Base-by-base conservation (phyloP, 2,329 filamentous ascomycete genomes). In the Teratosphaeria destructans region DNA sequence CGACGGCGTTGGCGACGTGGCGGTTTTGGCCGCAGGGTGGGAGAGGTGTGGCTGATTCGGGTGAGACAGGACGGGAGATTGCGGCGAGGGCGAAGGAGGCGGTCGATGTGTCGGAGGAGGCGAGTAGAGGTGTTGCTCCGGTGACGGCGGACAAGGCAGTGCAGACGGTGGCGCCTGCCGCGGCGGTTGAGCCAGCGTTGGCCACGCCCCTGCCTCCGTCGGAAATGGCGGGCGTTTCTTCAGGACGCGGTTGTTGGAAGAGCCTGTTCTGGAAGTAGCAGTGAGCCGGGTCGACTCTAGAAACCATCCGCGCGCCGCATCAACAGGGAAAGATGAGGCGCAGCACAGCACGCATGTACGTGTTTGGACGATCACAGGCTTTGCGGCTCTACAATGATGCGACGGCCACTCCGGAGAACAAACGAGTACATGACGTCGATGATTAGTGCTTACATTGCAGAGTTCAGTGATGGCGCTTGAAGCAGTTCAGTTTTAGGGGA, bases 1-100 rank as follows among this genome's bases (percentile, higher is more conserved):
- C 67, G 7, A 67, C 65, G 3, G 65, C 58, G 5, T 32, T 68
- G 54, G 65, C 61, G 16, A 65, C 63, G 54, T 68, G 64, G 62
- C 58, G 62, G n/a, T 67, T 68, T 26, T 68, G 67, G 67, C 66
- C 67, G 32, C 52, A 61, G 57, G 29, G 55, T 52, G 53, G 16
- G 10, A 32, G 14, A 7, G 19, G 12, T n/a, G 19, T 19, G 26
- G 58, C 53, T 43, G 66, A 68, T 37, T 61, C 62, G 3, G 64
- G 56, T 4, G 64, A 67, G 59, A 10, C 67, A 57, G 64, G 64
- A 10, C 60, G 63, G 58, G 61, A 56, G 43, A 64, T 70, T 54
- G 62, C 65, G 16, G 64, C 61, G 56, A 64, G 52, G 58, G 66
- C 64, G 14, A 47, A 53, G 43, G 39, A 47, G 19, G 60, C 62